Base-by-base conservation (phyloP, 2,329 filamentous ascomycete genomes). In the Stagonosporopsis tanaceti region DNA sequence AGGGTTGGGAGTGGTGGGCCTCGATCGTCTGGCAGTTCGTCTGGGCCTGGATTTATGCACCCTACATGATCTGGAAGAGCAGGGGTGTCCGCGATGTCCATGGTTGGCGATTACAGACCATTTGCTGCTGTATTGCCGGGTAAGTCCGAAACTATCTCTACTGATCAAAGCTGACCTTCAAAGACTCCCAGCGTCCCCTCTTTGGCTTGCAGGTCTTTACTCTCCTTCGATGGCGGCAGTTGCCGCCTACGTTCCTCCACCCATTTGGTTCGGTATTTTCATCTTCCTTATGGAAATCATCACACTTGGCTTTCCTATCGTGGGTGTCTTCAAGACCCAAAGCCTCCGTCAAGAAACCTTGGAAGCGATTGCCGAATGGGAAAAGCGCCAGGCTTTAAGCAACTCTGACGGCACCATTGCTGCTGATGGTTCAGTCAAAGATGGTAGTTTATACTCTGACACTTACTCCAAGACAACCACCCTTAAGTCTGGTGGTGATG, bases 1-100 rank as follows among this genome's bases (percentile, higher is more conserved):
- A 70, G 46, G 73, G 73, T 3, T 76, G 73, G 73, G 72, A 75
- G 38, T 76, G 73, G 73, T 75, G 72, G 72, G 58, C 71, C 3
- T 71, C 71, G 0, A 70, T 76, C 12, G 66, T 74, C 2, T 76
- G 73, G 73, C 73, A 75, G 38, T 67, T 76, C 20, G 72, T 74
- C 60, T 76, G 73, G 73, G 64, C 70, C 2, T 76, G 73, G 73
- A 52, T 75, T 4, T 74, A 74, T 42, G 73, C 73, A 7, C 73
- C 72, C 2, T 74, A 72, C 53, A 61, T 71, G 50, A 61, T 76
- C 9, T 74, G 71, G 68, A 73, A 71, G 56, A 71, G 70, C 39
- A 67, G 73, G 6, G 65, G 66, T 9, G 68, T 75, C 5, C 64
- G 66, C 32, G 73, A 75, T 57, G 72, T 73, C 1, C 68, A 74